phyloP scores from a whole-genome alignment of 116 monocot genomes.

The Cymodocea nodosa region DNA sequence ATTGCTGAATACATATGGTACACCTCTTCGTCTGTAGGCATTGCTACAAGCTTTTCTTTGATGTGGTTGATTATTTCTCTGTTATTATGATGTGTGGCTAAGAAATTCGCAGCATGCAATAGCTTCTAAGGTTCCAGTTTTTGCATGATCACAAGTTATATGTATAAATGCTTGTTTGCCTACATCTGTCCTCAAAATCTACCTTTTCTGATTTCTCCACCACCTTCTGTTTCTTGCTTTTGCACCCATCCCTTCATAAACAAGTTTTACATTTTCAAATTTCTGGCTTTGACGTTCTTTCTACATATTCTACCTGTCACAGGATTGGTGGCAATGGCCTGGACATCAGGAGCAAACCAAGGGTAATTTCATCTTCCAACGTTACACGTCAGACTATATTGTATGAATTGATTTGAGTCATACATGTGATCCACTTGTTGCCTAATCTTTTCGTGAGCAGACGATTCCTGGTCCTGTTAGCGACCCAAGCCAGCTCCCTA shows the following conservation, averaged over 20 bases:
- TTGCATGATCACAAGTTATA: too few species aligned
- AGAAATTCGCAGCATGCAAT: not conserved
- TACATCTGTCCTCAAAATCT: too few species aligned
- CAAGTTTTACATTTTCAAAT: too few species aligned
- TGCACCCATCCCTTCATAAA: too few species aligned
- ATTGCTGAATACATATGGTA: slow-evolving; percentile 37
- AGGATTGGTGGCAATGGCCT: slow-evolving; percentile 66
- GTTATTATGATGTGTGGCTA: not conserved
- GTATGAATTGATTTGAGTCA: not conserved
- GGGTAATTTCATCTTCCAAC: slow-evolving; percentile 18
- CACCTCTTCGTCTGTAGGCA: not conserved
- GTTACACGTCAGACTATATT: not conserved
- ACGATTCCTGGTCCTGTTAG: slow-evolving; percentile 57
- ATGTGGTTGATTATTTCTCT: not conserved
- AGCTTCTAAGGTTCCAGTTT: too few species aligned
- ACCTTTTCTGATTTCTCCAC: too few species aligned
- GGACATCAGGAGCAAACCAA: slow-evolving; percentile 69
- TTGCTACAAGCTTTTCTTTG: not conserved
- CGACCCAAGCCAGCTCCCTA: slow-evolving; percentile 64
- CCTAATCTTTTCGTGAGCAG: slow-evolving; percentile 15
- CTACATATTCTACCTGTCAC: not conserved
- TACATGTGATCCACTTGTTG: not conserved
- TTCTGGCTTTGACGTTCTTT: too few species aligned
- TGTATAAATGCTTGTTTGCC: too few species aligned
- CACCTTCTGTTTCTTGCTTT: too few species aligned